Evolutionary conservation across 148 eudicot species (phyloP), one percentile per base, ranked within the genome.

Genomic region (Chenopodium album): DNA sequence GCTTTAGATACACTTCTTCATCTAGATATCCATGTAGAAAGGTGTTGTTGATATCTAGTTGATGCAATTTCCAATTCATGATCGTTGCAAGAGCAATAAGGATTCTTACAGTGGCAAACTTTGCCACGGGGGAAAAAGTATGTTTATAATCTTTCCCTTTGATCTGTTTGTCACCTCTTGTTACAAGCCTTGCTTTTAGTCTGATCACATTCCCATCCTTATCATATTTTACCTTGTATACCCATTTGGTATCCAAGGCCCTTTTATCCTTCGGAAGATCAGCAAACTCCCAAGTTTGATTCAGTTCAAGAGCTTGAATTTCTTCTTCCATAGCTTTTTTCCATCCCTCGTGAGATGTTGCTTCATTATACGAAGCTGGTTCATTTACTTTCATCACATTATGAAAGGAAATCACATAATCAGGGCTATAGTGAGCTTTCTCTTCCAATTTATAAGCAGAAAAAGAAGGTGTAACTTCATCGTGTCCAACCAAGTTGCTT

Each of bases 161-260:
- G 7, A 71, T 4, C 6, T 71, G 75, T 7, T 16, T 71, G 4
- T 37, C 44, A 0, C 26, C 75, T 19, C 47, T 71, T 11, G 75
- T 28, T 0, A 71, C 75, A 0, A 71, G 7, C 11, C 52, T 37
- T 0, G 75, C 75, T 10, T 71, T 71, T 10, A 37, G 10, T 12
- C 75, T 71, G 3, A 29, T 26, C 0, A 71, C 52, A 14, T 13
- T 12, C 26, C 75, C 75, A 41, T 71, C 23, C 1, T n/a, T 3
- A 0, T 16, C 32, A 41, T 16, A 41, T 14, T 71, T 71, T 0
- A 71, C 52, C 14, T 41, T 76, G n/a, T 76, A 82, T 1, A 82
- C 60, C 84, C 76, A 82, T 8, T 76, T 82, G 29, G 54, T 52
- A 3, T 54, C 60, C 13, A 5, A 82, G 69, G 7, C 29, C 32